A percentile compares a stretch with the other conserved stretches of the same genome.
phyloP scores from a whole-genome alignment of 2,329 filamentous ascomycete species.

The Aspergillus sp. region DNA sequence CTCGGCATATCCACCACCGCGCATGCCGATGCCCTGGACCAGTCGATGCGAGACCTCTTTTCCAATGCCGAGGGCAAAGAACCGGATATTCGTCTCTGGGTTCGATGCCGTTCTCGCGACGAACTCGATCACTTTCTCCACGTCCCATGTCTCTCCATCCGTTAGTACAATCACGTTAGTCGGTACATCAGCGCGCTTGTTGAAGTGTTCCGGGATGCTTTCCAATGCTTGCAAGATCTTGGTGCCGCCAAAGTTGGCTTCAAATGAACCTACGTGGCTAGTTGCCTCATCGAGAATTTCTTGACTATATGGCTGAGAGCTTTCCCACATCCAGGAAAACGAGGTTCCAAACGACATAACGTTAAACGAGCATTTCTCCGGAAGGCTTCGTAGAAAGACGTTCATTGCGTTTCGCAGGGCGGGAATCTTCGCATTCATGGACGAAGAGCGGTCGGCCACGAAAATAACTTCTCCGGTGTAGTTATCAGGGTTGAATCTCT shows the following conservation, averaged over 20 bases:
- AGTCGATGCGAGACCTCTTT: slow-evolving; percentile 51
- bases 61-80: slow-evolving; percentile 60
- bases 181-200: slow-evolving; percentile 47
- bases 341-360: slow-evolving; percentile 64
- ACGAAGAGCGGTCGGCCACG: slow-evolving; percentile 19
- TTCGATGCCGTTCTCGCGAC: slow-evolving; percentile 42
- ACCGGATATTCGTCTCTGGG: slow-evolving; percentile 42
- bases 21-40: slow-evolving; percentile 55
- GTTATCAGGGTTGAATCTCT: slow-evolving; percentile 2
- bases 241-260: slow-evolving; percentile 54
- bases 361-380: slow-evolving; percentile 65
- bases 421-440: slow-evolving; percentile 45
- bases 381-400: slow-evolving; percentile 66
- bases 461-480: slow-evolving; percentile 18
- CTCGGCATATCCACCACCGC: slow-evolving; percentile 60
- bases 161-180: slow-evolving; percentile 55
- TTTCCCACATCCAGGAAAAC: slow-evolving; percentile 49
- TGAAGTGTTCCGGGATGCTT: slow-evolving; percentile 44
- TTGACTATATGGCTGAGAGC: slow-evolving; percentile 50
- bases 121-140: slow-evolving; percentile 46
- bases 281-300: slow-evolving; percentile 47
- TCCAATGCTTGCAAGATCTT: slow-evolving; percentile 51
- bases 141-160: slow-evolving; percentile 56
- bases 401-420: slow-evolving; percentile 58
- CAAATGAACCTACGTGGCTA: slow-evolving; percentile 44